Evolutionary conservation across 192 early-diverging fungal species (phyloP), one percentile per base, ranked within the genome.

Genomic region (Coemansia sp.): DNA sequence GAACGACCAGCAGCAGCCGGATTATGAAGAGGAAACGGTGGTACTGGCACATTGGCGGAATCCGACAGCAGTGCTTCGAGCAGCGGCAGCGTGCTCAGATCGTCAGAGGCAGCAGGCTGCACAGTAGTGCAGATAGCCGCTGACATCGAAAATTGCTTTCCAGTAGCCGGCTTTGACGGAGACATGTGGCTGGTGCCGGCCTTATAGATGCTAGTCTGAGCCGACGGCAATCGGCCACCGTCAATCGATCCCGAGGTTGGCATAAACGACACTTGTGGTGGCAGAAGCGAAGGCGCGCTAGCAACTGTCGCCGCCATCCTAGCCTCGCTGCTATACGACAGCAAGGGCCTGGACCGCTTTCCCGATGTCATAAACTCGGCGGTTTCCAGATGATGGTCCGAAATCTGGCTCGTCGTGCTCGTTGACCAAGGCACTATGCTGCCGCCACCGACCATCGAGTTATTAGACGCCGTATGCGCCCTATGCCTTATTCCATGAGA

Each of bases 61-160:
- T 66, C 73, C 0, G 73, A 81, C 3, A 81, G 66, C 39, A 81
- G 65, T 2, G 78, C 78, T 32, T 81, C 78, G 27, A 81, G 62
- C 46, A 81, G n/a, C 9, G 78, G 78, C 62, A 81, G 40, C 6
- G 71, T 70, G 36, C 71, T 57, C 31, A 67, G 17, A 49, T 79
- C 67, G 46, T 46, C 53, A 14, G 45, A 43, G 22, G 40, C 46
- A 8, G 67, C 36, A 14, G 59, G 66, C 66, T 68, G 46, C 1
- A 35, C 37, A 14, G 65, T 67, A 24, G 65, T 31, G 27, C 64
- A 57, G 14, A 43, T 59, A 12, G 27, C 51, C 15, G 51, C 27
- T 1, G 51, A 54, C 5, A 54, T 54, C 27, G 51, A 32, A 12
- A 54, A 25, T 25, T 54, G 59, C 40, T 43, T 39, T 15, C 40